These are phyloP conservation scores for Dictyostelium intermedium DNA, from an alignment of 78 protist genomes.

Conservation along the genomic window DNA sequence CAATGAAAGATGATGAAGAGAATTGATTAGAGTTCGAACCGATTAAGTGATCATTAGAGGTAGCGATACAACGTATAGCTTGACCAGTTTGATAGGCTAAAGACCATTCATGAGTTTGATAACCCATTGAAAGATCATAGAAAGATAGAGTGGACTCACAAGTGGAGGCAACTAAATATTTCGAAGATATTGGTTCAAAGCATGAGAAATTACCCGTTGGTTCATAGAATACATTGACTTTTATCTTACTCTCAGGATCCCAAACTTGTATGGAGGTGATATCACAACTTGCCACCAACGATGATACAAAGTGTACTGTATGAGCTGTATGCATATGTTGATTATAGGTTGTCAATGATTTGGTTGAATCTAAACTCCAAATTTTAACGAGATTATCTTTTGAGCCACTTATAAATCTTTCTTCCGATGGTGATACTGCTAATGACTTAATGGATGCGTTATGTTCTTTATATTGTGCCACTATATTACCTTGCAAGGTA, in stretches of 20 bases:
- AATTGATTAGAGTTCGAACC: background rate
- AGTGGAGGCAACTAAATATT: conserved; percentile 29
- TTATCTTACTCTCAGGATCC: conserved; percentile 67
- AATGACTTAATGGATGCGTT: conserved; percentile 44
- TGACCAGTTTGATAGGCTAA: conserved; percentile 32
- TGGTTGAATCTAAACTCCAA: conserved; percentile 33
- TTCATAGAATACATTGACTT: conserved; percentile 30
- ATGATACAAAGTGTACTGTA: conserved; percentile 36
- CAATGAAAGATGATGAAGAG: background rate
- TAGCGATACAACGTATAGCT: conserved; percentile 44
- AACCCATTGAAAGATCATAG: conserved; percentile 37
- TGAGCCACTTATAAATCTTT: conserved; percentile 35
- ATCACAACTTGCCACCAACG: conserved; percentile 63
- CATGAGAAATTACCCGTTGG: conserved; percentile 55
- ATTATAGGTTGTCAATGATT: conserved; percentile 49
- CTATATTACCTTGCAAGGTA: conserved; percentile 50
- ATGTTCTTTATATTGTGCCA: conserved; percentile 48
- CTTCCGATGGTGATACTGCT: conserved; percentile 35
- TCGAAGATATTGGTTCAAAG: conserved; percentile 52
- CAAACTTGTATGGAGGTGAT: conserved; percentile 48
- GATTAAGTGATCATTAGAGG: conserved; percentile 47
- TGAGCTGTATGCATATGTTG: conserved; percentile 57
- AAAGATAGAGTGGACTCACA: background rate
- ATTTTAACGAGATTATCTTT: conserved; percentile 66
- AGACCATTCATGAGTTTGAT: conserved; percentile 40